Evolutionary conservation across 139 green algal genomes (phyloP).

Genomic region (Chlorella sp.): DNA sequence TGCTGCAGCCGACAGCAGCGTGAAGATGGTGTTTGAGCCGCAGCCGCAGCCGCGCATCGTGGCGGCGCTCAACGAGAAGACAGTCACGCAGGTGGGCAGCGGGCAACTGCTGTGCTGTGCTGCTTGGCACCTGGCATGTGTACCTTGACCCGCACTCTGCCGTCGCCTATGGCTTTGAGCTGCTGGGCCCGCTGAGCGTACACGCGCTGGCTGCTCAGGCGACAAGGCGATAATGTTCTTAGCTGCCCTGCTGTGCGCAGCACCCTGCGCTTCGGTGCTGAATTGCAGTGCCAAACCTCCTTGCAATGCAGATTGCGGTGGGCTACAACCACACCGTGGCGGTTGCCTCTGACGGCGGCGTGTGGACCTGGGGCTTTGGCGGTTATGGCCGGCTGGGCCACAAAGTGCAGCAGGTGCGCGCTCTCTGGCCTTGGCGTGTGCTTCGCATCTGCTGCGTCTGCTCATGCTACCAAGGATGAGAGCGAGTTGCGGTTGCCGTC

Average conservation of each 20-base stretch:
- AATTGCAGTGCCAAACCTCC: no score
- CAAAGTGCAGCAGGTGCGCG: constrained; percentile 69
- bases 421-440: not conserved
- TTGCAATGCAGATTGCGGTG: constrained; percentile 5
- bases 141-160: no score
- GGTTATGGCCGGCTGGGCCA: constrained; percentile 93
- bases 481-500: no score
- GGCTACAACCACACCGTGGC: constrained; percentile 73
- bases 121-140: no score
- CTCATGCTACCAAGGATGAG: no score
- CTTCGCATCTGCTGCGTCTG: not conserved
- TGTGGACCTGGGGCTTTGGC: constrained; percentile 63
- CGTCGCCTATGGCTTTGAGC: no score
- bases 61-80: constrained; percentile 57
- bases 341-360: constrained; percentile 49
- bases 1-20: constrained; percentile 47
- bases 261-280: no score
- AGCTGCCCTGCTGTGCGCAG: no score
- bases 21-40: constrained; percentile 85
- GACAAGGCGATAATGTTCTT: no score
- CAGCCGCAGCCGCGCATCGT: constrained; percentile 80
- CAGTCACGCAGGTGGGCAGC: constrained; percentile 68
- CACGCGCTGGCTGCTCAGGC: no score
- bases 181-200: no score
- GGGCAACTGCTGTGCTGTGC: no score